phyloP scores from a whole-genome alignment of 345 rosid genomes.

The Eucalyptus pauciflora region DNA sequence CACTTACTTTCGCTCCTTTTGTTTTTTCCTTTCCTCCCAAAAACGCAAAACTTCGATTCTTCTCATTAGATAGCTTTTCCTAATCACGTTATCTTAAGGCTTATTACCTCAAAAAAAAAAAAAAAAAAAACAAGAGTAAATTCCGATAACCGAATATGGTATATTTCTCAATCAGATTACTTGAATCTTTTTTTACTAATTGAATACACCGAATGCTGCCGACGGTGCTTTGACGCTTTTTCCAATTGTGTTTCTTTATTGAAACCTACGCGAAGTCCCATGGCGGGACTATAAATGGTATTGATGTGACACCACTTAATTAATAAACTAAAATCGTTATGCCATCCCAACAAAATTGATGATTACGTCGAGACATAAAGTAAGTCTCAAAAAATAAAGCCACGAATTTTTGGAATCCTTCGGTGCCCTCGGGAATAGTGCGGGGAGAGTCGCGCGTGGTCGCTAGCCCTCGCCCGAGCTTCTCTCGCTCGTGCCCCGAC shows the following conservation, averaged over 20 bases:
- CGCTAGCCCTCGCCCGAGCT: background rate
- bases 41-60: background rate
- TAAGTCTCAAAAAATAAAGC: background rate
- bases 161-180: background rate
- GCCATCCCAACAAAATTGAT: background rate
- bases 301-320: background rate
- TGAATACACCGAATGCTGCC: background rate
- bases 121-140: background rate
- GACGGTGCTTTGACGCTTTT: rapidly evolving
- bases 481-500: background rate
- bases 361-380: background rate
- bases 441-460: rapidly evolving
- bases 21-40: background rate
- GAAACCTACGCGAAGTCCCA: background rate
- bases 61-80: background rate
- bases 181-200: background rate
- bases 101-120: background rate
- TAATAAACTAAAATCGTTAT: background rate
- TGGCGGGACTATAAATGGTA: background rate
- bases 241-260: background rate
- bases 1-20: background rate
- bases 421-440: background rate
- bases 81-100: background rate
- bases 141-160: background rate
- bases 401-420: background rate